These are phyloP conservation scores for Colletotrichum echinochloae DNA, from an alignment of 2,329 filamentous ascomycete species.

Conservation along the genomic window DNA sequence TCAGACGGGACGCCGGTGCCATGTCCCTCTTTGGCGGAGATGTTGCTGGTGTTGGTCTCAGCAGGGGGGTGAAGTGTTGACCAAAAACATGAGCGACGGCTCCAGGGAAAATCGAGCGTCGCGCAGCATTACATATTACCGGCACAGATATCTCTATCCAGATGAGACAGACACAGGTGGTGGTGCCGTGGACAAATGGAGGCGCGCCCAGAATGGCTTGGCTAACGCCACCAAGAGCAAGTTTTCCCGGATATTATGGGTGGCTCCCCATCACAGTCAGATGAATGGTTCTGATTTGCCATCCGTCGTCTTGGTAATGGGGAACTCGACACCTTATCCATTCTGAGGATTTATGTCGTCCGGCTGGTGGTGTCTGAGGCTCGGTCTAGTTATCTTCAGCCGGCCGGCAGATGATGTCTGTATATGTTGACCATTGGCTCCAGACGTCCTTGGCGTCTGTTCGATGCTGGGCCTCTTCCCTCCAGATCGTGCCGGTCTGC, in stretches of 20 bases:
- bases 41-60: not conserved
- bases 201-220: constrained; percentile 21
- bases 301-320: too few relatives aligned
- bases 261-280: too few relatives aligned
- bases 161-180: not conserved
- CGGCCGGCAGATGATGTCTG: constrained; percentile 31
- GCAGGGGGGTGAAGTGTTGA: not conserved
- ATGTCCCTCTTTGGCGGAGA: not conserved
- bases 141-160: not conserved
- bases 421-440: constrained; percentile 28
- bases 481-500: constrained; percentile 4
- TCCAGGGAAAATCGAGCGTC: not conserved
- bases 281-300: too few relatives aligned
- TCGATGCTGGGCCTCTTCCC: constrained; percentile 21
- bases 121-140: not conserved
- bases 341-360: not conserved
- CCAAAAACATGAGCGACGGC: not conserved
- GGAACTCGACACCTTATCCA: not conserved
- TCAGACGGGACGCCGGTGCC: not conserved
- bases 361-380: not conserved
- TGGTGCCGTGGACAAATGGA: constrained; percentile 3
- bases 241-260: constrained; percentile 4
- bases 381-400: not conserved
- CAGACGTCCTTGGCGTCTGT: constrained; percentile 20
- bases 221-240: constrained; percentile 32